Evolutionary conservation across 129 eudicot genomes (phyloP).

Genomic region (Glebionis coronaria): DNA sequence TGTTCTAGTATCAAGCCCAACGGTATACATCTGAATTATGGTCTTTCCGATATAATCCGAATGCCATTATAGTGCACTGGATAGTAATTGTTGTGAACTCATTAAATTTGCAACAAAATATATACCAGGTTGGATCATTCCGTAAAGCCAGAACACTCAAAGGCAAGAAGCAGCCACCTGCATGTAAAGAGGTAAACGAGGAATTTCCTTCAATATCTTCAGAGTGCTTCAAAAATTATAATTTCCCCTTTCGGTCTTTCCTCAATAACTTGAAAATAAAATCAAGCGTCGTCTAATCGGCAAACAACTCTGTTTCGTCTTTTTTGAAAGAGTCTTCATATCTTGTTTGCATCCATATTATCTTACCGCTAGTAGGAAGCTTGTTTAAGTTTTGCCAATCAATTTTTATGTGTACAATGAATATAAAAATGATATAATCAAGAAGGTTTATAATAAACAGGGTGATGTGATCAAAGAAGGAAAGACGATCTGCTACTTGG

Average conservation of each 20-base stretch:
- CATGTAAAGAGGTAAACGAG: conserved; percentile 62
- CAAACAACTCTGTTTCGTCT: too few species aligned
- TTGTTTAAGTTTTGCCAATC: too few species aligned
- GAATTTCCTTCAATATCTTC: too few species aligned
- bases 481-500: conserved; percentile 72
- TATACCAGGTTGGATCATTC: conserved; percentile 82
- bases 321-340: too few species aligned
- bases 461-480: conserved; percentile 86
- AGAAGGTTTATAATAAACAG: conserved; percentile 25
- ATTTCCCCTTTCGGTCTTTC: too few species aligned
- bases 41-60: not conserved
- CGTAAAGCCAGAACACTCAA: conserved; percentile 59
- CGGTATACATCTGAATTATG: conserved; percentile 33
- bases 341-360: too few species aligned
- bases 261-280: too few species aligned
- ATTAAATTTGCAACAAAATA: not conserved
- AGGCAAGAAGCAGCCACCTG: conserved; percentile 73
- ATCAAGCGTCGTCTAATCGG: too few species aligned
- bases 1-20: conserved; percentile 71
- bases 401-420: not conserved
- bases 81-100: too few species aligned
- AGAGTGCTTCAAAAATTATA: too few species aligned
- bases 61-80: not conserved
- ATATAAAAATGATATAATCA: not conserved
- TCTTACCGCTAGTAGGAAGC: too few species aligned